Percentiles rank a stretch among this genome's conserved stretches.
Evolutionary conservation across 371 early-diverging fungal species (phyloP).

Genomic region (Apophysomyces variabilis): DNA sequence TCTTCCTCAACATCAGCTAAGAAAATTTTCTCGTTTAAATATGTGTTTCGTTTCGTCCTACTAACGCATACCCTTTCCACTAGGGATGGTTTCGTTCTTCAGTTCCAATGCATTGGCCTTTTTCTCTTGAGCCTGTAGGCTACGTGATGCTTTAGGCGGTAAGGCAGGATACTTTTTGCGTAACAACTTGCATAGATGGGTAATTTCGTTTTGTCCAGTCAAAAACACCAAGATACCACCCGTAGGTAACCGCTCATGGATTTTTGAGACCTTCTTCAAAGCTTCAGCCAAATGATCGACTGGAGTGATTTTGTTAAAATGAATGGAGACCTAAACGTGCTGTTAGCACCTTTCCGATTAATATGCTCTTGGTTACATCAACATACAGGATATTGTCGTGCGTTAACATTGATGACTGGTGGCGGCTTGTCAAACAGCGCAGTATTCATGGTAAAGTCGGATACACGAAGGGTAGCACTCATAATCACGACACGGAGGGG

Average conservation of each 20-base stretch:
- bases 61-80: constrained; percentile 39
- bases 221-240: constrained; percentile 94
- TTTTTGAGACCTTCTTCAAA: constrained; percentile 88
- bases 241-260: constrained; percentile 87
- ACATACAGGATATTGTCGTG: constrained; percentile 83
- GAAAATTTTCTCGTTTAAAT: not conserved
- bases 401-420: constrained; percentile 94
- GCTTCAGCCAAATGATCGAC: constrained; percentile 81
- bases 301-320: constrained; percentile 82
- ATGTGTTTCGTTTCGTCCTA: not conserved
- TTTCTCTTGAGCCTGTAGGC: constrained; percentile 36
- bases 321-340: constrained; percentile 67
- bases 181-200: constrained; percentile 73
- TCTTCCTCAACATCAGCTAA: constrained; percentile 63
- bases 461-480: constrained; percentile 97
- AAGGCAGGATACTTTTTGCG: constrained; percentile 68
- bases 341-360: not conserved
- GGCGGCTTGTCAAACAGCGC: constrained; percentile 75
- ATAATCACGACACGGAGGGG: constrained; percentile 97
- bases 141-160: constrained; percentile 37
- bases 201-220: constrained; percentile 93
- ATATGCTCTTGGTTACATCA: not conserved
- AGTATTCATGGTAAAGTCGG: constrained; percentile 89
- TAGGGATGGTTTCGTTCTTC: constrained; percentile 31
- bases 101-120: constrained; percentile 40